Base-by-base conservation (phyloP, 116 monocot species). In the Zostera marina region DNA sequence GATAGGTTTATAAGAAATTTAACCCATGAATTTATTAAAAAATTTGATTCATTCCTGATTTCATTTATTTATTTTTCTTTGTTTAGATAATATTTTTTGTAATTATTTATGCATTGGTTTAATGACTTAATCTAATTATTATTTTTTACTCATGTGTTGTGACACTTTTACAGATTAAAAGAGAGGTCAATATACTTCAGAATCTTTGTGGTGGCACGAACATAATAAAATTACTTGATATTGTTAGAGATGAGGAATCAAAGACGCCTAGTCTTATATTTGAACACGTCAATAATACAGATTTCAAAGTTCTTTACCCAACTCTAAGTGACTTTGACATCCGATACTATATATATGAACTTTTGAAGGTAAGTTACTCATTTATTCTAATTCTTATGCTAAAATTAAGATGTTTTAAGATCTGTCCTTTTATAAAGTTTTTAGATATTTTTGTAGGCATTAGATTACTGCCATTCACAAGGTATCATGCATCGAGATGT, bases 401-500 rank as follows among this genome's bases (percentile, higher is more conserved):
- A 54, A 52, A 54, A 59, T 42, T 40, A 10, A 59, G 12, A 20
- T 38, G 5, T 58, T 56, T 12, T 58, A 59, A 21, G 8, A 17
- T 56, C 2, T 32, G 11, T 56, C 14, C 12, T n/a, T 15, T 56
- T 4, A 13, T 32, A 42, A 59, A 19, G 41, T 42, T 1, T 19
- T 42, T 40, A 3, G 19, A n/a, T 46, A 20, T 3, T 58, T 16
- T 42, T 44, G 16, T 40, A 84, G 84, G 84, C 84, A 43, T 53
- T 84, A 13, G 84, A 84, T 61, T 80, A 76, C 55, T 80, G 84
- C 52, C 84, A 84, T 58, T 79, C 84, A 20, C 84, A 79, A 76
- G 84, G 84, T 62, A 84, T 84, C 42, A 84, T 84, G 80, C 84
- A 84, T 59, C 76, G 84, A 32, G 84, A 84, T 80, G 76, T 84